These are phyloP conservation scores for Aspergillus alliaceus DNA, from an alignment of 2,329 filamentous ascomycete species.

Conservation along the genomic window DNA sequence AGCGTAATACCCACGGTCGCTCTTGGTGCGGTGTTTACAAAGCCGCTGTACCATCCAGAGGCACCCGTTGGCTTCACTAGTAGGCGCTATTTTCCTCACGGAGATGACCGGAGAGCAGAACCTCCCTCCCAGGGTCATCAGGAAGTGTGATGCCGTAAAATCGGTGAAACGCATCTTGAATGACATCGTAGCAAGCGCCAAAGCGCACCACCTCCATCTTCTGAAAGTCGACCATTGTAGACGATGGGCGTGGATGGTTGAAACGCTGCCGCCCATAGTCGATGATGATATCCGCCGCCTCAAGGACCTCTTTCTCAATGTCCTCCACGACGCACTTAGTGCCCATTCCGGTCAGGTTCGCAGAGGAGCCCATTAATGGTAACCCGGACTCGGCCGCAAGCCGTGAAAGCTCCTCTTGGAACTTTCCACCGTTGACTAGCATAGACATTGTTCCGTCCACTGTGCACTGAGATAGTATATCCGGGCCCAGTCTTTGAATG, in stretches of 20 bases:
- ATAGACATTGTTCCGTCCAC: slow-evolving; percentile 25
- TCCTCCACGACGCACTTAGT: slow-evolving; percentile 26
- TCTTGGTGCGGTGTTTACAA: no score
- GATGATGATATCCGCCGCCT: slow-evolving; percentile 30
- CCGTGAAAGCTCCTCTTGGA: slow-evolving; percentile 28
- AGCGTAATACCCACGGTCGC: no score
- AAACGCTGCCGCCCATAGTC: slow-evolving; percentile 32
- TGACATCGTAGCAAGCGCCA: slow-evolving; percentile 2
- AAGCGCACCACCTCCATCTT: slow-evolving; percentile 24
- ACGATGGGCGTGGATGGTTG: slow-evolving; percentile 23
- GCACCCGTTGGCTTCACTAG: no score
- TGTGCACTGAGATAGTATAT: slow-evolving; percentile 15
- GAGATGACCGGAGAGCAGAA: neutral
- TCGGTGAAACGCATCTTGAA: neutral
- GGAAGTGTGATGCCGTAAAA: neutral
- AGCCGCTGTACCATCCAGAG: no score
- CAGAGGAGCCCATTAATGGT: slow-evolving; percentile 29
- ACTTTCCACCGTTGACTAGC: slow-evolving; percentile 25
- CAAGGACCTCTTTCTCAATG: slow-evolving; percentile 29
- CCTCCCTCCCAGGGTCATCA: neutral
- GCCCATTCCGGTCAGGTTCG: slow-evolving; percentile 32
- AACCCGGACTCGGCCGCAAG: slow-evolving; percentile 20
- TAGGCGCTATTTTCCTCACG: neutral
- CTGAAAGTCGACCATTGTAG: slow-evolving; percentile 31
- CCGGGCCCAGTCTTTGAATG: neutral